Evolutionary conservation across 345 rosid species (phyloP).

Genomic region (Bruguiera gymnorhiza): DNA sequence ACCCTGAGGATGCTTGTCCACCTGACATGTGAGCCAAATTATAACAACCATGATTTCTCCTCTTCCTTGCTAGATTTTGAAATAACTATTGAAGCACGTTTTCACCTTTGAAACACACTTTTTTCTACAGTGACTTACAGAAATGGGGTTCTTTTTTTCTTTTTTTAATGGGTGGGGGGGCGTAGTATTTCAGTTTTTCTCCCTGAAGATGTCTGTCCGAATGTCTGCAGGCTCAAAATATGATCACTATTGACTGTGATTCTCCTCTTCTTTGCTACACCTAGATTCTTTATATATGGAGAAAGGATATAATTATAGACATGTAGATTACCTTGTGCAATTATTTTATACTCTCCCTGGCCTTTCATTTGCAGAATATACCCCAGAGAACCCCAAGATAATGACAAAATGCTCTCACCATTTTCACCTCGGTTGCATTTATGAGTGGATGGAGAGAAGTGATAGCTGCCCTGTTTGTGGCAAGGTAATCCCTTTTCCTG

Average conservation of each 20-base stretch:
- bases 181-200: not conserved
- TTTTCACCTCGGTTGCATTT: constrained; percentile 71
- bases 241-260: not conserved
- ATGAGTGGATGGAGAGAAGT: constrained; percentile 80
- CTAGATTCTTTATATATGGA: no score
- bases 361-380: constrained; percentile 46
- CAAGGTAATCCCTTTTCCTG: constrained; percentile 34
- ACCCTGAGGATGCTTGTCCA: no score
- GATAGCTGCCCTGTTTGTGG: constrained; percentile 75
- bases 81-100: no score
- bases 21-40: no score
- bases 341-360: not conserved
- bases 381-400: constrained; percentile 62
- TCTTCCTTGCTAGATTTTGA: no score
- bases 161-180: no score
- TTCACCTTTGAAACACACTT: no score
- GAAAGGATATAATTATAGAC: no score
- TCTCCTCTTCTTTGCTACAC: not conserved
- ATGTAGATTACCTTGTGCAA: not conserved
- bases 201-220: not conserved
- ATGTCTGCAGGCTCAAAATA: not conserved
- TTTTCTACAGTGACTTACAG: no score
- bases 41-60: no score
- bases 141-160: no score
- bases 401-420: constrained; percentile 56